phyloP scores from a whole-genome alignment of 2,329 filamentous ascomycete genomes.

The Chaetomium strumarium region DNA sequence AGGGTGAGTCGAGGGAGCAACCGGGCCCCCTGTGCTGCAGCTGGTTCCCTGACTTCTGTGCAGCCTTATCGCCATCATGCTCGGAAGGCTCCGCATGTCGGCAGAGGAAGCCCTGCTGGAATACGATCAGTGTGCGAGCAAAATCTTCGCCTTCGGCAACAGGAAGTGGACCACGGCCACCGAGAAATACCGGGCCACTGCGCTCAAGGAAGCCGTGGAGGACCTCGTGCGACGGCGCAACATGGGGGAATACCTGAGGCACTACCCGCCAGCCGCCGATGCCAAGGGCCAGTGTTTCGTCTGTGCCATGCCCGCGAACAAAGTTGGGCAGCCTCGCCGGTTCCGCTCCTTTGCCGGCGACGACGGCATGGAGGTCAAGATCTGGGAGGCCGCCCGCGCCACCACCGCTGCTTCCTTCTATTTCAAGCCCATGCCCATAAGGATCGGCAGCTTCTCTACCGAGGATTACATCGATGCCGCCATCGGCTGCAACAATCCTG shows the following conservation, averaged over 20 bases:
- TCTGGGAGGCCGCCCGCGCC: constrained; percentile 40
- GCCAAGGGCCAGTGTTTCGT: constrained; percentile 5
- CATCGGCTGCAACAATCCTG: constrained; percentile 39
- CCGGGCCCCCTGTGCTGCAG: background rate
- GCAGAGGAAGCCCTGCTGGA: constrained; percentile 37
- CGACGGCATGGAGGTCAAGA: constrained; percentile 24
- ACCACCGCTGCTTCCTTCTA: constrained; percentile 36
- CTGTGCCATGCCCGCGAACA: background rate
- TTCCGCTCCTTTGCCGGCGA: background rate
- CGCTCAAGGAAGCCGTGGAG: constrained; percentile 3
- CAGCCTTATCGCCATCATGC: constrained; percentile 42
- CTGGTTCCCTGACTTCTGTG: too few species aligned
- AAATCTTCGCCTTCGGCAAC: constrained; percentile 32
- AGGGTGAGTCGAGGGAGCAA: constrained; percentile 26
- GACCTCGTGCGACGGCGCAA: constrained; percentile 6
- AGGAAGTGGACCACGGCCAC: constrained; percentile 14
- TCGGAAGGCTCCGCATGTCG: constrained; percentile 40
- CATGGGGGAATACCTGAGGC: constrained; percentile 1
- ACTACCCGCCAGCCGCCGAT: background rate
- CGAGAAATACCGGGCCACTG: constrained; percentile 28
- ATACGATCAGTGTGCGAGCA: constrained; percentile 34
- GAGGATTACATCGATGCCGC: constrained; percentile 38
- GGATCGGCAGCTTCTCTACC: constrained; percentile 15
- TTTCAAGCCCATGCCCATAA: constrained; percentile 37
- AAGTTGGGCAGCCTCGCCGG: background rate